phyloP scores from a whole-genome alignment of 805 yeast genomes.

The Teunomyces panamensis region DNA sequence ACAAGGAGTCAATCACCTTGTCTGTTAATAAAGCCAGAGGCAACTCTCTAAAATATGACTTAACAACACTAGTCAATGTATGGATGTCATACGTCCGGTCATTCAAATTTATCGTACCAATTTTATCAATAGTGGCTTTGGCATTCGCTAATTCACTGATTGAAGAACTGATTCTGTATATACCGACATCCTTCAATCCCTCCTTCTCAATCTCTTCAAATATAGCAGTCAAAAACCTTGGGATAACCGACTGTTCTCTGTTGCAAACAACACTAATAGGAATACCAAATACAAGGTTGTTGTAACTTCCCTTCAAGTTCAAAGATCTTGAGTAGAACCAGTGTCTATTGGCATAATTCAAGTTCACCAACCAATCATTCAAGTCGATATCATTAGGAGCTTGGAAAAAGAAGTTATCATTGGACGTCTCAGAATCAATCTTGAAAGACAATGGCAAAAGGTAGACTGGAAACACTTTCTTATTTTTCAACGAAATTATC shows the following conservation, averaged over 20 bases:
- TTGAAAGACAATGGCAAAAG: conserved; percentile 48
- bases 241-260: conserved; percentile 62
- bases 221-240: conserved; percentile 62
- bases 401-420: conserved; percentile 64
- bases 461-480: conserved; percentile 51
- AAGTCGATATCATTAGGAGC: conserved; percentile 59
- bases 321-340: conserved; percentile 50
- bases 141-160: conserved; percentile 44
- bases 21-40: conserved; percentile 81
- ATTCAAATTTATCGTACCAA: conserved; percentile 49
- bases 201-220: conserved; percentile 77
- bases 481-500: conserved; percentile 45
- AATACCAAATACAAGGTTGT: conserved; percentile 69
- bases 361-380: conserved; percentile 66
- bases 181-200: conserved; percentile 87
- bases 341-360: conserved; percentile 49
- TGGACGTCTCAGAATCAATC: conserved; percentile 41
- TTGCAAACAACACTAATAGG: conserved; percentile 75
- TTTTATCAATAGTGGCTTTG: conserved; percentile 43
- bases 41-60: conserved; percentile 76
- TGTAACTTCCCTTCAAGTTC: conserved; percentile 20
- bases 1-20: conserved; percentile 59
- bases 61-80: conserved; percentile 84
- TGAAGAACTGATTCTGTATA: conserved; percentile 70
- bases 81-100: conserved; percentile 66